These are phyloP conservation scores for Cyclocybe aegerita DNA, from an alignment of 768 basidiomycete genomes.

Conservation along the genomic window DNA sequence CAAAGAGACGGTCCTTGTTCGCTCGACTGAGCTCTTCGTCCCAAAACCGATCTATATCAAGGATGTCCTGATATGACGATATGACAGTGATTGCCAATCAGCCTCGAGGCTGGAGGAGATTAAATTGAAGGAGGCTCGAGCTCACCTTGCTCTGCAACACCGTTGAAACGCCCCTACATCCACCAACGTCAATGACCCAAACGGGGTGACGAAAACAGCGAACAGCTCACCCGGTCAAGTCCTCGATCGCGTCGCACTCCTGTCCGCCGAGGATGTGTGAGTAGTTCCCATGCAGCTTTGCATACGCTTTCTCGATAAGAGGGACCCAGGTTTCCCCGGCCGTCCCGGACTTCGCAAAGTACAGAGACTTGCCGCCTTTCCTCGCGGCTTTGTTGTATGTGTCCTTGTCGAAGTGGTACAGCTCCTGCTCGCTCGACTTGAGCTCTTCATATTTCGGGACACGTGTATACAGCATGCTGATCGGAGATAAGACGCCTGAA, in stretches of 20 bases:
- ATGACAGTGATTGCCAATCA: neutral
- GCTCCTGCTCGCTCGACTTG: conserved; percentile 33
- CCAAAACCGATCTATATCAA: conserved; percentile 53
- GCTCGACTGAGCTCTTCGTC: conserved; percentile 49
- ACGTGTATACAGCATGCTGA: conserved; percentile 45
- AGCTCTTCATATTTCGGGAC: conserved; percentile 54
- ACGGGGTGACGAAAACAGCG: too few species aligned
- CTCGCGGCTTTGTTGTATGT: conserved; percentile 44
- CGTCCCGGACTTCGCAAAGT: conserved; percentile 48
- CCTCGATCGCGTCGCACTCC: conserved; percentile 51
- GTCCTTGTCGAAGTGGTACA: conserved; percentile 53
- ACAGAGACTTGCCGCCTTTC: conserved; percentile 47
- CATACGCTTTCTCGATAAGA: conserved; percentile 60
- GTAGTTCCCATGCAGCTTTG: conserved; percentile 53
- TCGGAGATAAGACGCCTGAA: neutral
- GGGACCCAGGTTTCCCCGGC: conserved; percentile 57
- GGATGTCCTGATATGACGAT: conserved; percentile 35
- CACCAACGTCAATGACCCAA: neutral
- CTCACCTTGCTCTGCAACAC: conserved; percentile 40
- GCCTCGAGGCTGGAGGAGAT: neutral
- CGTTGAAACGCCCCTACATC: conserved; percentile 41
- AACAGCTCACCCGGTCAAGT: conserved; percentile 49
- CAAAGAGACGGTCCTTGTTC: conserved; percentile 52
- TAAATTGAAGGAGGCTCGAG: neutral
- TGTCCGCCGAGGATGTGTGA: conserved; percentile 33